Base-by-base conservation (phyloP, 345 rosid species). In the Populus simonii region DNA sequence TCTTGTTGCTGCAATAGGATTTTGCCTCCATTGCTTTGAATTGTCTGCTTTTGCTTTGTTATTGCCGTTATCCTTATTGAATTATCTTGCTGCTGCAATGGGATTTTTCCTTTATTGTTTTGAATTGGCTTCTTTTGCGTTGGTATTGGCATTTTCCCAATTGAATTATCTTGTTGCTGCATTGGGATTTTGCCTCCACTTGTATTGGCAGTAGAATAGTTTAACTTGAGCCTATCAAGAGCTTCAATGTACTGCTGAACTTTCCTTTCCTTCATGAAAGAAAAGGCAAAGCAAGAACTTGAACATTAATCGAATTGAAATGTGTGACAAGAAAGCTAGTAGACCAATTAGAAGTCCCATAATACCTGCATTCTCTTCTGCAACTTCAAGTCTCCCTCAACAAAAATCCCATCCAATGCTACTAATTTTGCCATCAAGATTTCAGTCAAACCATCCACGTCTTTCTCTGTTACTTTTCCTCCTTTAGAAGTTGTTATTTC, bases 361-460 rank as follows among this genome's bases (percentile, higher is more conserved):
- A 10, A 22, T 78, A 82, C 85, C 85, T 75, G 85, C 74, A 62
- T 38, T 66, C 49, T n/a, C 70, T 75, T 82, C 27, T 82, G 76
- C 59, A 74, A 27, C 74, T 71, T 78, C 49, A 78, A 57, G 66
- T 78, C 79, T 39, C 77, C 82, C 13, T 75, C 66, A 35, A 16
- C 76, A 41, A 41, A 70, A 66, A 75, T 71, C 51, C 70, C 81
- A 78, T 82, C 84, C 38, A 82, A 70, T 36, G 75, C 74, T 12
- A 71, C 82, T 49, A 82, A 71, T 66, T 70, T 78, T 23, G 45
- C 23, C 84, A 82, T 82, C 76, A 78, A 71, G 1, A 70, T 66
- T 57, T 61, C 84, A 4, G 55, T 82, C 79, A 82, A 38, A 31
- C 45, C 68, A 41, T 78, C 81, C 7, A 74, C 63, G 23, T 78